Evolutionary conservation across 1,284 basidiomycete genomes (phyloP), one percentile per base, ranked within the genome.

Genomic region (Sporisorium exsertum): DNA sequence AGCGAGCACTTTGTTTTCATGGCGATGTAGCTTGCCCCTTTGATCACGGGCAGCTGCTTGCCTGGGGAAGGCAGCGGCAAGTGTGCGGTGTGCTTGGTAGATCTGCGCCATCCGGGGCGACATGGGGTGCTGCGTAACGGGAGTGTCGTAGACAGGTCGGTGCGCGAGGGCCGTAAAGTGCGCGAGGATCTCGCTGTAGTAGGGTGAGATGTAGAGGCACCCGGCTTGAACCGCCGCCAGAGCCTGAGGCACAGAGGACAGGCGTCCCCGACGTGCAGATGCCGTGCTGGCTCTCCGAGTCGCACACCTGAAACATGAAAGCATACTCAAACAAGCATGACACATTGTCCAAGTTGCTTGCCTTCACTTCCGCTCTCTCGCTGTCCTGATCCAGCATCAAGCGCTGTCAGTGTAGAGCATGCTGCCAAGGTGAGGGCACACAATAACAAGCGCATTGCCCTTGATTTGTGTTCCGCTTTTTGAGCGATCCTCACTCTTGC

Each of bases 241-340:
- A 18, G 85, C 85, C 52, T 86, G 85, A 22, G 79, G 77, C 2
- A 86, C 72, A 16, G 68, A 72, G 76, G 85, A 86, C 15, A 86
- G 71, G 2, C 80, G 84, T 86, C n/a, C 83, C 85, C 32, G 86
- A 72, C 2, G 83, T 85, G 18, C 78, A 52, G 58, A 86, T 85
- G 37, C 84, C 84, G 22, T 76, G 77, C 46, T 81, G 72, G 51
- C 68, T 68, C 47, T 66, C 56, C 27, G n/a, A n/a, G n/a, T n/a
- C n/a, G n/a, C n/a, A n/a, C n/a, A n/a, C n/a, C n/a, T n/a, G n/a
- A n/a, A n/a, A n/a, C n/a, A n/a, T n/a, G n/a, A n/a, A n/a, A 27
- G 8, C 4, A 42, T 3, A 16, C 22, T 43, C 49, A 50, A 33
- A 18, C 10, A 0, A 5, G n/a, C 6, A 37, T 37, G 13, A 5